Evolutionary conservation across 371 early-diverging fungal species (phyloP).

Genomic region (Phascolomyces articulosus): DNA sequence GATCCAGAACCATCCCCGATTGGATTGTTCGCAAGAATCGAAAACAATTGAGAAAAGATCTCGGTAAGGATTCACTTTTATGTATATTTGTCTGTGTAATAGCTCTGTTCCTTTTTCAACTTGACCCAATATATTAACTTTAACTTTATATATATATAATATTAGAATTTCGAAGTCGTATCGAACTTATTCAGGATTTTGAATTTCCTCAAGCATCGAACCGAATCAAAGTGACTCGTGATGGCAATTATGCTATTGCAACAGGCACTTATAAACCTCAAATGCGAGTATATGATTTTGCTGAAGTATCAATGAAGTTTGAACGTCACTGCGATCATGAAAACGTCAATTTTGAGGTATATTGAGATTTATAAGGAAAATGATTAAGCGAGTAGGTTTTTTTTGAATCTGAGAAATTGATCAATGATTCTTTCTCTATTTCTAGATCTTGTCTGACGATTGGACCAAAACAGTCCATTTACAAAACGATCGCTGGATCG

Average conservation of each 20-base stretch:
- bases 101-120: not conserved
- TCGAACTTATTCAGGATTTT: conserved; percentile 97
- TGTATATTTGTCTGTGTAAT: not conserved
- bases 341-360: conserved; percentile 87
- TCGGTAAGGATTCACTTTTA: conserved; percentile 53
- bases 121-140: not conserved
- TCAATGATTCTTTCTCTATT: too few species aligned
- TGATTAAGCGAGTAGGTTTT: too few species aligned
- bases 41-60: conserved; percentile 86
- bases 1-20: conserved; percentile 89
- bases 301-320: conserved; percentile 95
- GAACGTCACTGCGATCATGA: conserved; percentile 97
- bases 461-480: conserved; percentile 96
- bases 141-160: not conserved
- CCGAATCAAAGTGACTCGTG: conserved; percentile 82
- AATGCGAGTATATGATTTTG: conserved; percentile 93
- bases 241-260: conserved; percentile 89
- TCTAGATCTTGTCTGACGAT: conserved; percentile 91
- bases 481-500: conserved; percentile 93
- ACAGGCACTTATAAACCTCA: conserved; percentile 99
- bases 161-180: conserved; percentile 86
- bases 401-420: too few species aligned
- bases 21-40: conserved; percentile 90
- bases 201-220: conserved; percentile 97
- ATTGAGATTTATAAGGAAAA: too few species aligned